Base-by-base conservation (phyloP, 2,329 filamentous ascomycete species). In the Eutypa lata region DNA sequence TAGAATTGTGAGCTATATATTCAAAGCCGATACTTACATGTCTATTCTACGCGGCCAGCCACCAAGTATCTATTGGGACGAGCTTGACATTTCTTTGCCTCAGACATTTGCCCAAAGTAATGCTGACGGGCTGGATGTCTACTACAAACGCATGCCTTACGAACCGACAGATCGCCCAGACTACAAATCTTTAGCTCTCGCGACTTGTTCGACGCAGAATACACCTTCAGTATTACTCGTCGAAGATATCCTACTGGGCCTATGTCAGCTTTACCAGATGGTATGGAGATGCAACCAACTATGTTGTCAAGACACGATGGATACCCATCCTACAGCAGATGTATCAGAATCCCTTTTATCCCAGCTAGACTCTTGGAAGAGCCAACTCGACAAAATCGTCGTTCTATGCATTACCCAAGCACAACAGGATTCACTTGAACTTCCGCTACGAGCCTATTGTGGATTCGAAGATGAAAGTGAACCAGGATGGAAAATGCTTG, bases 171-270 rank as follows among this genome's bases (percentile, higher is more conserved):
- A 18, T 11, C 42, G 51, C 3, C 24, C 33, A 10, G 22, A 19
- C 2, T 44, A 22, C n/a, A 47, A 43, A 4, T 16, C 50, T 22
- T 24, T 11, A 8, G 19, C 28, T 7, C 3, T 47, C 1, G 5
- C 38, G 10, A n/a, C 7, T 14, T 10, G 31, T 16, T 16, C 33
- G 3, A n/a, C 21, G 10, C 14, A 4, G 5, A 28, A 33, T 19
- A 46, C 24, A n/a, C 45, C 48, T n/a, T 19, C 10, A 5, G 19
- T 22, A 2, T 31, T 53, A 3, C 40, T 53, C 31, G 43, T 47
- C 8, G 51, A 53, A 33, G 51, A 53, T 18, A 46, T 50, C n/a
- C 45, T 50, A 7, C 18, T 53, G 3, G 51, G 51, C 38, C 42
- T 53, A 16, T 53, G 51, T 22, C 13, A n/a, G 18, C 7, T 50